phyloP scores from a whole-genome alignment of 176 grass and related monocot genomes.

The Phoenix roebelenii region DNA sequence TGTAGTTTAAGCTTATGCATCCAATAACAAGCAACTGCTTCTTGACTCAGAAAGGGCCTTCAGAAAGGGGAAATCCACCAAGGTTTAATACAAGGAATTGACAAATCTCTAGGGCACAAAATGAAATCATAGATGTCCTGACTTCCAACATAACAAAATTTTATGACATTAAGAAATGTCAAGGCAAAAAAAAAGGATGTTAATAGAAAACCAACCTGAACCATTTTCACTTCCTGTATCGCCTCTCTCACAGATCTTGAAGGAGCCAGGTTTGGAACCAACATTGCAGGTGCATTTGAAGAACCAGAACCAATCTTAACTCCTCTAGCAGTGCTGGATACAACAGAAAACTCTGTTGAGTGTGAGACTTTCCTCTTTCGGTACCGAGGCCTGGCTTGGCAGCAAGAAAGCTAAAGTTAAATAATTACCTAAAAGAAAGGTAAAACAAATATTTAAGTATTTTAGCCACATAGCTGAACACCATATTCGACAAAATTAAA shows the following conservation, averaged over 20 bases:
- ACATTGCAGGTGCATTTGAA: constrained; percentile 52
- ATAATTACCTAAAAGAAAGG: no score
- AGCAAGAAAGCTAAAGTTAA: neutral
- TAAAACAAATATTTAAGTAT: no score
- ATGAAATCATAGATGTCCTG: no score
- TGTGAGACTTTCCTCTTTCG: constrained; percentile 51
- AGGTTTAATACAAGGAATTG: no score
- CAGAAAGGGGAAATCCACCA: no score
- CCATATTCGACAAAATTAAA: neutral
- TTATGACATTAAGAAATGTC: no score
- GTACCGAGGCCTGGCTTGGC: constrained; percentile 49
- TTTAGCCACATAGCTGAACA: no score
- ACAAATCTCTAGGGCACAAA: no score
- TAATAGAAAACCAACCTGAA: constrained; percentile 52
- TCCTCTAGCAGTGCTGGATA: constrained; percentile 43
- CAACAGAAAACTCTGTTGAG: constrained; percentile 54
- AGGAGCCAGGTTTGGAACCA: constrained; percentile 79
- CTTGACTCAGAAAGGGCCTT: no score
- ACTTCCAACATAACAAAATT: no score
- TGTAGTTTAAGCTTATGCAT: no score
- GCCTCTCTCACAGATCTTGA: constrained; percentile 66
- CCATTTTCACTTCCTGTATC: constrained; percentile 96
- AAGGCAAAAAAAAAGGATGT: neutral
- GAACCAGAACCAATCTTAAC: constrained; percentile 27
- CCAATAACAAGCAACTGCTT: no score